These are phyloP conservation scores for Harringtonia lauricola DNA, from an alignment of 2,329 filamentous ascomycete species.

Conservation along the genomic window DNA sequence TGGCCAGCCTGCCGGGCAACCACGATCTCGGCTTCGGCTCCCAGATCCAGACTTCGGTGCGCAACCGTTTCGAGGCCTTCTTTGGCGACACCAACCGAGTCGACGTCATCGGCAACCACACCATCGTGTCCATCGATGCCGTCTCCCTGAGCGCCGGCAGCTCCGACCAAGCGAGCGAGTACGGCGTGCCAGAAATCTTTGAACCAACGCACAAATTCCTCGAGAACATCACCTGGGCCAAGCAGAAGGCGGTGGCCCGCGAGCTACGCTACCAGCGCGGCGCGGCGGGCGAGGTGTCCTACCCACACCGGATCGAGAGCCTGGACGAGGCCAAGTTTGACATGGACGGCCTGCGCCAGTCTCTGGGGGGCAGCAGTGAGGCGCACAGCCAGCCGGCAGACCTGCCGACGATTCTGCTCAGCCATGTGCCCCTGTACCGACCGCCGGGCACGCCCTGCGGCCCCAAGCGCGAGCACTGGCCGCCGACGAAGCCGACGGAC, in stretches of 20 bases:
- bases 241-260: constrained; percentile 55
- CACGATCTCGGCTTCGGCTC: constrained; percentile 89
- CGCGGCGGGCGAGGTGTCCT: constrained; percentile 40
- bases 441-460: constrained; percentile 77
- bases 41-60: constrained; percentile 69
- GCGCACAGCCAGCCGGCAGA: constrained; percentile 38
- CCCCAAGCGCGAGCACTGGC: constrained; percentile 72
- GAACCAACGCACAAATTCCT: constrained; percentile 68
- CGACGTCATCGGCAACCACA: constrained; percentile 89
- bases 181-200: constrained; percentile 55
- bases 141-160: constrained; percentile 71
- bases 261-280: constrained; percentile 58
- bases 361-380: constrained; percentile 22
- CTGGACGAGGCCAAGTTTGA: constrained; percentile 34
- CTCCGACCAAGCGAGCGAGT: constrained; percentile 36
- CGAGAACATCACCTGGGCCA: constrained; percentile 49
- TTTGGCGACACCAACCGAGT: constrained; percentile 90
- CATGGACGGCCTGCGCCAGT: not conserved
- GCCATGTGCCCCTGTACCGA: constrained; percentile 84
- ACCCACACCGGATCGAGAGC: constrained; percentile 50
- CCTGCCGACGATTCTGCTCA: constrained; percentile 79
- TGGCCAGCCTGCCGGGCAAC: constrained; percentile 83
- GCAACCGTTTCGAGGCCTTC: constrained; percentile 73
- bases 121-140: constrained; percentile 82
- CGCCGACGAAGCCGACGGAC: constrained; percentile 48